Conservation (phyloP, 768 basidiomycete species). For the Strobilomyces echinocephalus region DNA sequence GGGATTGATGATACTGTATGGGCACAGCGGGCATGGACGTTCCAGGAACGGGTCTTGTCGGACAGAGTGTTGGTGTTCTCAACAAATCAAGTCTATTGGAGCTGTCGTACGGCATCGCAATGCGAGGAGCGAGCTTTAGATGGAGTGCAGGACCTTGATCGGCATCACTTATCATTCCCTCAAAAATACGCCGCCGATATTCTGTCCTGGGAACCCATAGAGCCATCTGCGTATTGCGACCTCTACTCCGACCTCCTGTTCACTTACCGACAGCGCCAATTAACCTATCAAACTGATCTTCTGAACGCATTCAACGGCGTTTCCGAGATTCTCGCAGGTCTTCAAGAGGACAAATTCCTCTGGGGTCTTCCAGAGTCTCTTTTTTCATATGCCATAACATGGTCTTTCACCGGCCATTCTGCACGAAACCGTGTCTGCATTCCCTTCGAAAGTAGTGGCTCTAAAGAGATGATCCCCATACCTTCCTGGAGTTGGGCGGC, state of each 20-base stretch:
- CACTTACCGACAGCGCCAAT: background rate
- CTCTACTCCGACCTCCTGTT: background rate
- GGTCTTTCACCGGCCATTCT: background rate
- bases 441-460: background rate
- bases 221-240: background rate
- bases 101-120: slow-evolving; percentile 4
- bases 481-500: slow-evolving; percentile 19
- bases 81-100: slow-evolving; percentile 16
- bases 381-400: background rate
- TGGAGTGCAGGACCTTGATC: background rate
- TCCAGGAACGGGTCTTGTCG: slow-evolving; percentile 18
- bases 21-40: slow-evolving; percentile 18
- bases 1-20: slow-evolving; percentile 6
- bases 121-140: slow-evolving; percentile 6
- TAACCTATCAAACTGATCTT: background rate
- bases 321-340: slow-evolving; percentile 5
- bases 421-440: background rate
- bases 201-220: background rate
- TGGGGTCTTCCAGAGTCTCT: slow-evolving; percentile 16
- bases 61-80: slow-evolving; percentile 18
- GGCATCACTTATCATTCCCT: background rate
- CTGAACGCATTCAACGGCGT: slow-evolving; percentile 3
- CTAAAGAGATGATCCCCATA: background rate
- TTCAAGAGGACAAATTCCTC: slow-evolving; percentile 10
- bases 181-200: background rate